Evolutionary conservation across 164 flowering plant species (phyloP), one percentile per base, ranked within the genome.

Genomic region (Vitis rupestris): DNA sequence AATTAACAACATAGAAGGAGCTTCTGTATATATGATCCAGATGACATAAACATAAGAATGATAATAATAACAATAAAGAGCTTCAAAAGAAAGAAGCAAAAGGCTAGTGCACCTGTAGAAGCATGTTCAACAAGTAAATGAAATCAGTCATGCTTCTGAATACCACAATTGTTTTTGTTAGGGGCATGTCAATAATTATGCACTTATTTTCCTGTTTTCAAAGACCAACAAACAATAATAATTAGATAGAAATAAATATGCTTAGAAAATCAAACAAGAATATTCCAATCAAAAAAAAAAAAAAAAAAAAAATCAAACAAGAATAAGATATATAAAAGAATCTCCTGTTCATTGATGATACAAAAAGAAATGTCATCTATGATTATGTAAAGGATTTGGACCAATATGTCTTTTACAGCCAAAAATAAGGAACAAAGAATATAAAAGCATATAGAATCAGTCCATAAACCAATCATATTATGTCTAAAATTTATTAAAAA

Each of bases 81-180:
- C 27, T 23, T 23, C 63, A 6, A 57, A 51, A 27, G 15, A 10
- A 27, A 2, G 4, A 0, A 67, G 1, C 13, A 16, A 9, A 9
- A 31, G 49, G 29, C 14, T 10, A 12, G 55, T 44, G 57, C 75
- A 92, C 98, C 92, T 92, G 98, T 75, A 94, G 94, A 70, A 94
- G 85, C 72, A 94, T 92, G 82, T 92, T 88, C 5, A 90, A 27
- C 5, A 89, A 58, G 81, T 83, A 90, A 65, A 90, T 78, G 59
- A 86, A 77, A 83, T 94, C 98, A 13, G 89, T 88, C 61, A 90
- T 0, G 75, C 91, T 89, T 81, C 98, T 87, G 17, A 92, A 80
- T 61, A 71, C 80, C 66, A 90, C 91, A 56, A 94, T 55, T 47
- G 82, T 50, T 60, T 57, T 83, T 30, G 97, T 82, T 82, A 82